These are phyloP conservation scores for Linderniella brevidens DNA, from an alignment of 257 asterid genomes.

Conservation along the genomic window DNA sequence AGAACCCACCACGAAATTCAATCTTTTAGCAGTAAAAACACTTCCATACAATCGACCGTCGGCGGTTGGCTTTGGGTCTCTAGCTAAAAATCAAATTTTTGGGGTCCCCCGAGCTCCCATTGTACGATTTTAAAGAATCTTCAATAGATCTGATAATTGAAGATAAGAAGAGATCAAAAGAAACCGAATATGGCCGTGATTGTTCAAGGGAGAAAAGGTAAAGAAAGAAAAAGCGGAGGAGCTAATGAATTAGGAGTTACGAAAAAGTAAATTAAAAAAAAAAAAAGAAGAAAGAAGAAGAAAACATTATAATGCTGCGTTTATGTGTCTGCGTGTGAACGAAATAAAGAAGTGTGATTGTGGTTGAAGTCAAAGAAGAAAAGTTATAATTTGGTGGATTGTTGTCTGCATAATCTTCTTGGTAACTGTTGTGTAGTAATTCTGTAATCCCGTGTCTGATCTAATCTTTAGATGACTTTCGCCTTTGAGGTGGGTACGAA, in stretches of 20 bases:
- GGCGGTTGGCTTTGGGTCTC: not conserved
- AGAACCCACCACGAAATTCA: conserved; percentile 27
- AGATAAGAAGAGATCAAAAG: conserved; percentile 43
- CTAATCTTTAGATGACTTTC: too few relatives aligned
- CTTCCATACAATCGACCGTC: conserved; percentile 15
- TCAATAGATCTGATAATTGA: conserved; percentile 27
- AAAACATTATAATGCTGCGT: too few relatives aligned
- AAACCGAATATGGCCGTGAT: conserved; percentile 6
- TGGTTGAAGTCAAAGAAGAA: conserved; percentile 23
- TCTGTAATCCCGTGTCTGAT: too few relatives aligned
- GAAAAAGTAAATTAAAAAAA: not conserved
- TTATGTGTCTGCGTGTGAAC: conserved; percentile 12
- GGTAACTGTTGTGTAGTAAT: too few relatives aligned
- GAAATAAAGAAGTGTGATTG: conserved; percentile 15
- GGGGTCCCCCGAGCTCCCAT: conserved; percentile 26
- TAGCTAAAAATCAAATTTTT: conserved; percentile 2
- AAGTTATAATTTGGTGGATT: conserved; percentile 7
- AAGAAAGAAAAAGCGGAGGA: not conserved
- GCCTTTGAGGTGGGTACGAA: too few relatives aligned
- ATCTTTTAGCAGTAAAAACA: conserved; percentile 6
- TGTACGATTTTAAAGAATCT: conserved; percentile 10
- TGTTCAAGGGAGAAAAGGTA: conserved; percentile 19
- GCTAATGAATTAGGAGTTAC: too few relatives aligned
- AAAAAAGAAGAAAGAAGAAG: not conserved
- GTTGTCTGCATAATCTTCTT: too few relatives aligned